Evolutionary conservation across 192 early-diverging fungal species (phyloP), one percentile per base, ranked within the genome.

Genomic region (Helicostylum pulchrum): DNA sequence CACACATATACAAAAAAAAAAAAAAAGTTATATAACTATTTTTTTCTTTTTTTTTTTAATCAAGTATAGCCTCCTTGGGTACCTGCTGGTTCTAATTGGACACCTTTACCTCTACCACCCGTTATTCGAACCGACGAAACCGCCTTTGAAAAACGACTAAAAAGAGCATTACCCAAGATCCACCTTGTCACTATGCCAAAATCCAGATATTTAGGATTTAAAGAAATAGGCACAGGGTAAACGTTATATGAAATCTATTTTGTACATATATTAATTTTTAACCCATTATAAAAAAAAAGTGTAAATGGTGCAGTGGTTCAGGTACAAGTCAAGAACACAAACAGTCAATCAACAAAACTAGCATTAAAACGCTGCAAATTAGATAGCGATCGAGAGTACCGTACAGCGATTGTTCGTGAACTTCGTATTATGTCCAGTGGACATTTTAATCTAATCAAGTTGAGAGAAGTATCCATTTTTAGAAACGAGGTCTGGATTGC

Each of bases 251-350:
- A n/a, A n/a, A 31, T 14, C 9, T 26, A 31, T 31, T 54, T 4
- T 53, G 8, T 53, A 7, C n/a, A 7, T 52, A 31, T n/a, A n/a
- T n/a, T n/a, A n/a, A n/a, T n/a, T n/a, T n/a, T n/a, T n/a, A n/a
- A n/a, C n/a, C n/a, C n/a, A n/a, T n/a, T n/a, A n/a, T n/a, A n/a
- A 36, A 50, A 44, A 12, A 8, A 45, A 12, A 70, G 60, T 43
- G 74, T 70, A 8, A 76, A 76, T 53, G 74, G 74, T 9, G 65
- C 74, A 14, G 74, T 76, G 12, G 56, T 76, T 4, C 66, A 68
- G 15, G 66, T 62, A 8, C 62, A 43, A 26, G 39, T 64, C 12
- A 53, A 39, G 11, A 51, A 23, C 17, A 51, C 19, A 7, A 53
- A 36, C 12, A 52, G 21, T 23, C 17, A 31, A 11, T 49, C 31